These are phyloP conservation scores for Kuraishia molischiana DNA, from an alignment of 805 yeast genomes.

Conservation along the genomic window DNA sequence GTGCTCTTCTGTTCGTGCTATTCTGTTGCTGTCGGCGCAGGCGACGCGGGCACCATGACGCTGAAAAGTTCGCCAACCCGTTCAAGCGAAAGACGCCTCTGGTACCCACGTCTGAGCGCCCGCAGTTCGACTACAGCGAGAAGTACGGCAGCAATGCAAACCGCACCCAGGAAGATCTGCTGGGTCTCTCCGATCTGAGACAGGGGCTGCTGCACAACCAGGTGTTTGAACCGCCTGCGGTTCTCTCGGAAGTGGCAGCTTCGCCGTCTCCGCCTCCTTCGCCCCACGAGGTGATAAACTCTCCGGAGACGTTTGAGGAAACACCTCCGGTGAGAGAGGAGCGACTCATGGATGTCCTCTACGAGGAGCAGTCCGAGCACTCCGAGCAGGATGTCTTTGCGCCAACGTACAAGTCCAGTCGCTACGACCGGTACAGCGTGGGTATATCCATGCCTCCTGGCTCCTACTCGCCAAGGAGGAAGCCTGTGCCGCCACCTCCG, in stretches of 20 bases:
- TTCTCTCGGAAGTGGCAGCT: too few relatives aligned
- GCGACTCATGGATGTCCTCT: slow-evolving; percentile 2
- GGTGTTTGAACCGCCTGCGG: too few relatives aligned
- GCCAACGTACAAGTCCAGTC: not conserved
- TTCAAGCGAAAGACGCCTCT: slow-evolving; percentile 1
- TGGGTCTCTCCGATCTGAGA: slow-evolving; percentile 1
- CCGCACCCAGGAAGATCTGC: not conserved
- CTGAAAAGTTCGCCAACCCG: too few relatives aligned
- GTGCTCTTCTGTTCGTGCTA: slow-evolving; percentile 6
- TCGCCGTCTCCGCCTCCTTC: too few relatives aligned
- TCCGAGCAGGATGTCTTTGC: not conserved
- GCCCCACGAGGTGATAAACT: not conserved
- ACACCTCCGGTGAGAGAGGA: not conserved
- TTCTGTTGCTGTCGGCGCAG: slow-evolving; percentile 6
- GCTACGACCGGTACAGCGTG: not conserved
- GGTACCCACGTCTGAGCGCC: not conserved
- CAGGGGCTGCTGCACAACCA: slow-evolving; percentile 3
- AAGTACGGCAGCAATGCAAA: not conserved
- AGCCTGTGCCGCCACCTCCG: slow-evolving; percentile 2
- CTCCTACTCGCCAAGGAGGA: not conserved
- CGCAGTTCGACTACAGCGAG: not conserved
- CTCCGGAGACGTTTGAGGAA: not conserved
- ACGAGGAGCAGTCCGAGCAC: slow-evolving; percentile 2
- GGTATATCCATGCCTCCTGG: not conserved
- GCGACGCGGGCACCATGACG: slow-evolving; percentile 3